phyloP scores from a whole-genome alignment of 2,329 filamentous ascomycete genomes.

The Talaromyces albobiverticillius region DNA sequence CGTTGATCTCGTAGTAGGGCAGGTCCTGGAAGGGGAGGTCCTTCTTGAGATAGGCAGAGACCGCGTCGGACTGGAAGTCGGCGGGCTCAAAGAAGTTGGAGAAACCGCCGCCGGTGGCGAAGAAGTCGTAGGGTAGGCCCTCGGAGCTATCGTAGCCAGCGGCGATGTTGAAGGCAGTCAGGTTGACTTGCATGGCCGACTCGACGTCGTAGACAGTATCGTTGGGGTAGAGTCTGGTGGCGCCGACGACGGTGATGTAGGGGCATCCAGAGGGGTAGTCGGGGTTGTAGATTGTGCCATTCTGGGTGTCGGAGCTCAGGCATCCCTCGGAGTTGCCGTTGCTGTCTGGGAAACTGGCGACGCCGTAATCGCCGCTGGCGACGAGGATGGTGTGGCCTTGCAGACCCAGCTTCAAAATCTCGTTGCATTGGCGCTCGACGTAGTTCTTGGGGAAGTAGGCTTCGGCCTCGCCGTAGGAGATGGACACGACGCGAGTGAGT shows the following conservation, averaged over 20 bases:
- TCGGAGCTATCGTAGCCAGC: constrained; percentile 27
- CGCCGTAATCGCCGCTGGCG: constrained; percentile 29
- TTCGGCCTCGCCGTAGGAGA: constrained; percentile 58
- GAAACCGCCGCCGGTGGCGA: constrained; percentile 41
- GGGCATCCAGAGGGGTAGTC: constrained; percentile 51
- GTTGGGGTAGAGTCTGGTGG: constrained; percentile 16
- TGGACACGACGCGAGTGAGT: constrained; percentile 56
- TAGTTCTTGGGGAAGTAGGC: constrained; percentile 53
- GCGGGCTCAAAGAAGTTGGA: constrained; percentile 47
- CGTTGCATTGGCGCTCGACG: constrained; percentile 46
- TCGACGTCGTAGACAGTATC: constrained; percentile 9
- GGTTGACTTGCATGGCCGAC: constrained; percentile 13
- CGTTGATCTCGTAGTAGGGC: constrained; percentile 10
- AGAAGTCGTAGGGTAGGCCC: constrained; percentile 26
- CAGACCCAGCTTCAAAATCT: constrained; percentile 51
- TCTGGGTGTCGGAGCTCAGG: constrained; percentile 4
- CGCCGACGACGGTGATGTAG: constrained; percentile 50
- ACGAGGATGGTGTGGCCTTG: constrained; percentile 32
- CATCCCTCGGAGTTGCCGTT: constrained; percentile 31
- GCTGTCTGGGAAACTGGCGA: constrained; percentile 31
- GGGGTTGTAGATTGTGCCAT: constrained; percentile 46
- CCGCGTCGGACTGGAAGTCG: constrained; percentile 39
- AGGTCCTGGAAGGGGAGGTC: constrained; percentile 7
- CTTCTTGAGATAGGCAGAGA: constrained; percentile 34
- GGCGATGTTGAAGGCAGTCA: constrained; percentile 13